Evolutionary conservation across 169 alveolate genomes (phyloP).

Genomic region (Plasmodium fragile): DNA sequence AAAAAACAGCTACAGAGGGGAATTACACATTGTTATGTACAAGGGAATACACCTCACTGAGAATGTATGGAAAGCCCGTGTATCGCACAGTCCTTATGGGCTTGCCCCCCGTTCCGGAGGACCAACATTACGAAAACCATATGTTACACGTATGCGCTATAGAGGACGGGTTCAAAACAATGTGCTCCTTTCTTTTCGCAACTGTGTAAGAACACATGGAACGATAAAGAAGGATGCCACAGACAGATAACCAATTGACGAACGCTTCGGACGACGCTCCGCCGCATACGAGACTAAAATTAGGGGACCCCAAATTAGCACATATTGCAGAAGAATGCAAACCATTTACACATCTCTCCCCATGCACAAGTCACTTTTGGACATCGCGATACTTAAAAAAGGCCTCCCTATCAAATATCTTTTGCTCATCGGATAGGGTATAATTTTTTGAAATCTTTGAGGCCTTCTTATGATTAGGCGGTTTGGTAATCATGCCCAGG

Average conservation of each 20-base stretch:
- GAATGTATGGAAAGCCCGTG: background rate
- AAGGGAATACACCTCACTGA: background rate
- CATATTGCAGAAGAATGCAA: background rate
- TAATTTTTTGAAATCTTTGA: slow-evolving; percentile 36
- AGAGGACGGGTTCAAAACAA: background rate
- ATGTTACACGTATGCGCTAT: background rate
- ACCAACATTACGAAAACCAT: background rate
- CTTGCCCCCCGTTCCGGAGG: background rate
- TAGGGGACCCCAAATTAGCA: background rate
- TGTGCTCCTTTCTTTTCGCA: background rate
- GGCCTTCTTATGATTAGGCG: slow-evolving; percentile 51
- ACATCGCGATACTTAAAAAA: slow-evolving; percentile 72
- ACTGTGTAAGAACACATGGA: background rate
- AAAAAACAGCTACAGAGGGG: background rate
- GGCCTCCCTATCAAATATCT: slow-evolving; percentile 76
- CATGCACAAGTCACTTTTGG: slow-evolving; percentile 24
- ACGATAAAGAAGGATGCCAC: background rate
- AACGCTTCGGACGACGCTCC: background rate
- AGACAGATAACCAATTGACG: background rate
- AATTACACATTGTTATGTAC: background rate
- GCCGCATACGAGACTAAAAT: background rate
- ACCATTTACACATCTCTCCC: background rate
- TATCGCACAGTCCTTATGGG: background rate
- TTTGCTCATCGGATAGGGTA: slow-evolving; percentile 75
- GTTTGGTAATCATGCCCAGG: slow-evolving; percentile 74